Evolutionary conservation across 768 basidiomycete genomes (phyloP), one percentile per base, ranked within the genome.

Genomic region (Pleurotus eryngii): DNA sequence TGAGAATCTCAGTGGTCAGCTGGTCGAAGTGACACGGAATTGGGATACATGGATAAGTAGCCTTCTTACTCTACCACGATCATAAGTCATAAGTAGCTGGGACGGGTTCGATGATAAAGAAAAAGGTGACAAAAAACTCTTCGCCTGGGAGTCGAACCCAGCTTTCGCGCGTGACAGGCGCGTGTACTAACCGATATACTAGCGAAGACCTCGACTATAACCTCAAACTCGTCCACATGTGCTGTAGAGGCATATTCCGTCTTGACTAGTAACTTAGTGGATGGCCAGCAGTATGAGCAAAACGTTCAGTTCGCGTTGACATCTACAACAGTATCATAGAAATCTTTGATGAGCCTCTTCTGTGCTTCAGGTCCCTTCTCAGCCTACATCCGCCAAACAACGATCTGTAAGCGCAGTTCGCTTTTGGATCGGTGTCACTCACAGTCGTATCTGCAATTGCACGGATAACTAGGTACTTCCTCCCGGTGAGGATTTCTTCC

Each of bases 291-390:
- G 8, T 35, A 11, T 9, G n/a, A 22, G 15, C 42, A 17, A 17
- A 45, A 22, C 0, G 11, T 45, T 66, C 72, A 86, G 62, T 80
- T 77, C 5, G 83, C 75, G 3, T 84, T 81, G 53, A 82, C 79
- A 60, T 95, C 90, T 56, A 85, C 81, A 4, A 92, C 88, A 3
- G 82, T 85, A n/a, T 82, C 82, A 64, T 94, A 96, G 68, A 95
- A 93, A 66, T 95, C 94, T 63, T 78, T 80, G 47, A 92, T 86
- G 46, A 97, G 82, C 53, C 90, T 77, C 63, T 85, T 82, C 68
- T 97, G 95, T 0, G 86, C 86, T 35, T 91, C 82, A 42, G 72
- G 64, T 0, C 84, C 82, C 14, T 77, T 86, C 72, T 96, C 95
- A 20, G 60, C 67, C 80, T 81, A 56, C 3, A 40, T 35, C 11